Evolutionary conservation across 805 yeast species (phyloP).

Genomic region (Sugiyamaella floridensis): DNA sequence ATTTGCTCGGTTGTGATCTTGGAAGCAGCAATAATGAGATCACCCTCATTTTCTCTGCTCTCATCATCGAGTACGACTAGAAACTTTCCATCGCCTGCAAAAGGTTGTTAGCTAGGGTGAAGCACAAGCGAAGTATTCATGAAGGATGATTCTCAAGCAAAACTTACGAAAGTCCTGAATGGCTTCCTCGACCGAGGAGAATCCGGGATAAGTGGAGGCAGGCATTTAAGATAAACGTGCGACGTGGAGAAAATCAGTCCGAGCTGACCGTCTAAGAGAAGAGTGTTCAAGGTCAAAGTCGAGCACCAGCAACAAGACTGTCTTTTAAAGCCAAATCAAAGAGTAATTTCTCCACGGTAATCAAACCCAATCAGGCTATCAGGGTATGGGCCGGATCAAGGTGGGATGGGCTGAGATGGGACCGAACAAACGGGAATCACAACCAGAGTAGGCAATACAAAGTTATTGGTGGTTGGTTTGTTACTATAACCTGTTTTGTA

Average conservation of each 20-base stretch:
- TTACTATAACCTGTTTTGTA: too few species aligned
- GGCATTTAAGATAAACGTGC: background rate
- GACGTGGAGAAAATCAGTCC: too few species aligned
- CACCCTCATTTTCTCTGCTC: slow-evolving; percentile 95
- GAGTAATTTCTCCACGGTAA: background rate
- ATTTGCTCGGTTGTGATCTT: slow-evolving; percentile 69
- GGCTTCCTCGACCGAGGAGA: slow-evolving; percentile 55
- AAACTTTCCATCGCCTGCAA: slow-evolving; percentile 65
- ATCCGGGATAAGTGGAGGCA: background rate
- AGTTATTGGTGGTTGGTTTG: too few species aligned
- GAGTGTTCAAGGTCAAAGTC: too few species aligned
- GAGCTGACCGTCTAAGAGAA: too few species aligned
- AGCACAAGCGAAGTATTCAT: background rate
- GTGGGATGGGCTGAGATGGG: background rate
- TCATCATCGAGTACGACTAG: slow-evolving; percentile 97
- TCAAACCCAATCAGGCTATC: background rate
- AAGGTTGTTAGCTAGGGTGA: slow-evolving; percentile 3
- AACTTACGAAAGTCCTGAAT: slow-evolving; percentile 54
- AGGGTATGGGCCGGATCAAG: background rate
- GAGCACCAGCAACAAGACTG: too few species aligned
- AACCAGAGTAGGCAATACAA: background rate
- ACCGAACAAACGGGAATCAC: background rate
- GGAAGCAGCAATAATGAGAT: slow-evolving; percentile 88
- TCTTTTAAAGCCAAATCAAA: background rate
- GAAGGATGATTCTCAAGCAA: slow-evolving; percentile 16